Percentiles rank a stretch among this genome's conserved stretches.
Conservation (phyloP, 495 filamentous ascomycete genomes). For the Bathelium albidoporum region DNA sequence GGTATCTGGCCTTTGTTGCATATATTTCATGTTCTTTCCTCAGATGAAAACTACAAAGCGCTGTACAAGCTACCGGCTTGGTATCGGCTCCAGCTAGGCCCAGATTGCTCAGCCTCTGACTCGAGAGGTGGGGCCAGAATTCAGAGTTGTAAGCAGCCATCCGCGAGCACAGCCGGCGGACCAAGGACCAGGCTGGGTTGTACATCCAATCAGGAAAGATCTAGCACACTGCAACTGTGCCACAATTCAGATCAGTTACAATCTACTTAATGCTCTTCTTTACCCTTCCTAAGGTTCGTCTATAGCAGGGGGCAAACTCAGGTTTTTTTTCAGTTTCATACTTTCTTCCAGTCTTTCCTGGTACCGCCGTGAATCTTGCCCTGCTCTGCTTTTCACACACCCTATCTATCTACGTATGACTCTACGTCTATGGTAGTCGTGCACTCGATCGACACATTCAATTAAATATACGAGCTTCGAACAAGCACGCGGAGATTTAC, state of each 20-base stretch:
- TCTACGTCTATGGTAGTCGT: not conserved
- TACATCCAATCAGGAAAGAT: not conserved
- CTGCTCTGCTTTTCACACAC: not conserved
- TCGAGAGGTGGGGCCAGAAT: not conserved
- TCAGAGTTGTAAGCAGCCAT: not conserved
- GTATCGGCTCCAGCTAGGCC: not conserved
- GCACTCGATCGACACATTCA: not conserved
- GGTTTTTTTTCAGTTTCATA: not conserved
- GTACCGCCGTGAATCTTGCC: not conserved
- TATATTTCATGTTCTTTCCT: no score
- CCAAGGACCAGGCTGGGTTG: not conserved
- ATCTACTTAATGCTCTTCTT: conserved; percentile 2
- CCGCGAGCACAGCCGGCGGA: not conserved
- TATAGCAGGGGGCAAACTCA: not conserved
- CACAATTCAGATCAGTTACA: not conserved
- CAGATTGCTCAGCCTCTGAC: not conserved
- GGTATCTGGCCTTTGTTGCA: no score
- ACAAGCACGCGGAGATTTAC: not conserved
- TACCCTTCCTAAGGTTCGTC: not conserved
- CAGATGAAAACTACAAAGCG: not conserved
- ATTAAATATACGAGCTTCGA: not conserved
- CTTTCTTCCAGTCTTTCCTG: conserved; percentile 1
- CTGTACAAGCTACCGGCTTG: not conserved
- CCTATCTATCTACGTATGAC: not conserved
- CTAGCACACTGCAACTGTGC: not conserved